Evolutionary conservation across 176 grass and related monocot species (phyloP).

Genomic region (Typha latifolia): DNA sequence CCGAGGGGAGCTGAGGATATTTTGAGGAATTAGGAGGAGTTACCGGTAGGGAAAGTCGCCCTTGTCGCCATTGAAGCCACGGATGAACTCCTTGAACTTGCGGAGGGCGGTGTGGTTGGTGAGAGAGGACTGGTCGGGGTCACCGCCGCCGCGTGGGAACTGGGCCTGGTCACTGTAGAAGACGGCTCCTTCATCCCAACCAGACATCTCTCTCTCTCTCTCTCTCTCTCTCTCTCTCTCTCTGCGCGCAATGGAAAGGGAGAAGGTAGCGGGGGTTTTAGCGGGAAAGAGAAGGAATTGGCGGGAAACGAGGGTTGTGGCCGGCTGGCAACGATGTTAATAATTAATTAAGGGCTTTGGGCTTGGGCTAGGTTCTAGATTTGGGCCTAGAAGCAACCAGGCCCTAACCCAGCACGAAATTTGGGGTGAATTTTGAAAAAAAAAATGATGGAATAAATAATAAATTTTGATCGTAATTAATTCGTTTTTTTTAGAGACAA

Average conservation of each 20-base stretch:
- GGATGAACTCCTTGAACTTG: constrained; percentile 99
- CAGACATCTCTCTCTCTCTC: constrained; percentile 46
- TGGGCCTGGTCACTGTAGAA: constrained; percentile 99
- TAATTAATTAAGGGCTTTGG: too few relatives aligned
- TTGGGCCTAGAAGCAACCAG: neutral
- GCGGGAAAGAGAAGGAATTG: constrained; percentile 35
- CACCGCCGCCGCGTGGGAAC: constrained; percentile 63
- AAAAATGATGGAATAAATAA: too few relatives aligned
- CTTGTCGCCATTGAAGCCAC: constrained; percentile 59
- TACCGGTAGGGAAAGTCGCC: constrained; percentile 97
- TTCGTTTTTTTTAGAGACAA: too few relatives aligned
- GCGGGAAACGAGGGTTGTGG: neutral
- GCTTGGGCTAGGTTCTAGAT: neutral
- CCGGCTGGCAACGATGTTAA: too few relatives aligned
- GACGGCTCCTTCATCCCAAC: constrained; percentile 96
- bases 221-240: constrained; percentile 1
- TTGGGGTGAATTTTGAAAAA: too few relatives aligned
- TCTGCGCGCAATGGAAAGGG: neutral
- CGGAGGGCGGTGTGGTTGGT: constrained; percentile 76
- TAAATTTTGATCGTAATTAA: too few relatives aligned
- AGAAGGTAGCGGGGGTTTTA: constrained; percentile 32
- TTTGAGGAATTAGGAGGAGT: neutral
- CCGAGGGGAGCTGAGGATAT: too few relatives aligned
- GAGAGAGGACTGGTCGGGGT: constrained; percentile 43
- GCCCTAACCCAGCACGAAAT: too few relatives aligned